phyloP scores from a whole-genome alignment of 257 asterid species.

The Solanum dulcamara region DNA sequence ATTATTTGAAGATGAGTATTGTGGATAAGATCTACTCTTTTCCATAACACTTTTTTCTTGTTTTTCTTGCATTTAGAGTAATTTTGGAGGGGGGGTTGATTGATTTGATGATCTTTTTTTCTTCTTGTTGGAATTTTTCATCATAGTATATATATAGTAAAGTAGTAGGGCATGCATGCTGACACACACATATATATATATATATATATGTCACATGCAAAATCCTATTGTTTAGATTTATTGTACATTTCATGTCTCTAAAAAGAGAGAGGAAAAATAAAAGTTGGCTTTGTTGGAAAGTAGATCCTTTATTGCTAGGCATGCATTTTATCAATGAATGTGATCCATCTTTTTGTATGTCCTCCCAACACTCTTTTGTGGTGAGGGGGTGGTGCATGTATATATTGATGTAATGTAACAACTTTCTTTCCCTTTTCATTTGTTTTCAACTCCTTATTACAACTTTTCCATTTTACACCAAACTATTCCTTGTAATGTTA shows the following conservation, averaged over 20 bases:
- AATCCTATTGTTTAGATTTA: not conserved
- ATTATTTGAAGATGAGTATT: slow-evolving; percentile 21
- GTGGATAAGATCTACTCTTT: slow-evolving; percentile 57
- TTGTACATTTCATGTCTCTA: not conserved
- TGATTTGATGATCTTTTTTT: not conserved
- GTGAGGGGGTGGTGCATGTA: not conserved
- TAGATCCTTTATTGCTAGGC: not conserved
- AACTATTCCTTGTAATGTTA: not conserved
- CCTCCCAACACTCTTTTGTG: not conserved
- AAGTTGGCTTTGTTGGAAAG: not conserved
- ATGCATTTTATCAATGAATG: not conserved
- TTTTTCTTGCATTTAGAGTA: not conserved
- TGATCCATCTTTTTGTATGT: not conserved
- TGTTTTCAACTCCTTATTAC: not conserved
- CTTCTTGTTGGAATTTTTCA: not conserved
- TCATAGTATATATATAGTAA: not conserved
- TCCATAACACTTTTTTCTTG: slow-evolving; percentile 26
- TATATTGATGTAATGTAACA: not conserved
- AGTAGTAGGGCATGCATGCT: not conserved
- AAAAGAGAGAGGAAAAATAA: not conserved
- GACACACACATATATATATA: not conserved
- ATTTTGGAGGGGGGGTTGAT: not conserved
- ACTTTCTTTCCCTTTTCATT: not conserved
- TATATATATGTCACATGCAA: not conserved
- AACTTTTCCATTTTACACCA: not conserved